These are phyloP conservation scores for Crassisporium funariophilum DNA, from an alignment of 768 basidiomycete species.

Conservation along the genomic window DNA sequence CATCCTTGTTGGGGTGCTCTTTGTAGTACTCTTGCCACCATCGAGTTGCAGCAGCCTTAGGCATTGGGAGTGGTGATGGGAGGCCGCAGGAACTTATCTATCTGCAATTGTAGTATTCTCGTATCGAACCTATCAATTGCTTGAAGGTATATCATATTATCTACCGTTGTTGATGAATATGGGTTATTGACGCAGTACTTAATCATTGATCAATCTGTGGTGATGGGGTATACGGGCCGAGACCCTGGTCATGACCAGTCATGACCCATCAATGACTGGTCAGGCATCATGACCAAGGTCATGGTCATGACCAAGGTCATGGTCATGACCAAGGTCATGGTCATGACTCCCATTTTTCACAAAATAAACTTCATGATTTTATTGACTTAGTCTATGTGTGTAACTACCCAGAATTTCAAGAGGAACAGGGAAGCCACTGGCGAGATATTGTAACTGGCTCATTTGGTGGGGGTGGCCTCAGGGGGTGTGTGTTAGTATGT, in stretches of 20 bases:
- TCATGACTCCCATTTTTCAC: no score
- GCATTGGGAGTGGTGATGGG: not conserved
- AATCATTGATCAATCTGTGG: not conserved
- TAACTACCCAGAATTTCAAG: no score
- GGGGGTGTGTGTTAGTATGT: no score
- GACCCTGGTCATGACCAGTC: not conserved
- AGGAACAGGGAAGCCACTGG: no score
- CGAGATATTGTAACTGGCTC: no score
- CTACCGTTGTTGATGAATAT: not conserved
- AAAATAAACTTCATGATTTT: no score
- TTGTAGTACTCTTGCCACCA: not conserved
- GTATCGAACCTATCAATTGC: not conserved
- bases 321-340: not conserved
- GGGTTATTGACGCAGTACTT: not conserved
- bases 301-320: not conserved
- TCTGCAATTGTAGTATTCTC: not conserved
- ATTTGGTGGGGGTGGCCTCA: no score
- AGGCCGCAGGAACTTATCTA: not conserved
- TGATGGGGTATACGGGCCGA: not conserved
- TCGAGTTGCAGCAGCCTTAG: not conserved
- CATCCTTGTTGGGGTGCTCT: not conserved
- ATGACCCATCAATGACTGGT: no score
- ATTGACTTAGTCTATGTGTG: no score
- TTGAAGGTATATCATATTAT: constrained; percentile 7
- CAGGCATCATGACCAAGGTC: no score